Conservation (phyloP, 148 eudicot species). For the Persicaria tinctoria region DNA sequence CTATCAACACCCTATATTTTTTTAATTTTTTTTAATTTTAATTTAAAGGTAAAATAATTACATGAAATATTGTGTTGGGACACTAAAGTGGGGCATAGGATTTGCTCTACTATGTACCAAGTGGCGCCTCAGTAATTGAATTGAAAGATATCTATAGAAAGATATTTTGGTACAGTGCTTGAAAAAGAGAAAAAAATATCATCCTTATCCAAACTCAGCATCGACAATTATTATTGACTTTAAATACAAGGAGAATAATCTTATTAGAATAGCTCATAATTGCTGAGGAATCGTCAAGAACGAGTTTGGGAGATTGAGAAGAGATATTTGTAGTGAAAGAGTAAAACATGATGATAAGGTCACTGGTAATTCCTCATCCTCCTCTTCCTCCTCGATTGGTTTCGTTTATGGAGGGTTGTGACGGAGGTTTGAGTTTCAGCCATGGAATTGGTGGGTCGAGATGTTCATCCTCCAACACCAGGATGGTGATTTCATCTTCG, state of each 20-base stretch:
- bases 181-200: neutral
- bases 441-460: neutral
- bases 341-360: conserved; percentile 23
- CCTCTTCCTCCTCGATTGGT: conserved; percentile 17
- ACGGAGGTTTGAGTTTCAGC: neutral
- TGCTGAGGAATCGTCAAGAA: neutral
- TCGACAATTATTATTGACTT: neutral
- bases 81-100: too few relatives aligned
- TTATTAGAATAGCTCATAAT: neutral
- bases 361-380: conserved; percentile 17
- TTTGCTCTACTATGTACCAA: too few relatives aligned
- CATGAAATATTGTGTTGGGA: too few relatives aligned
- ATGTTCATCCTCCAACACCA: conserved; percentile 15
- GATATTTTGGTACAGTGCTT: neutral
- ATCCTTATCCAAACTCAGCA: conserved; percentile 12
- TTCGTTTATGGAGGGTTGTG: conserved; percentile 15
- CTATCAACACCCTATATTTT: too few relatives aligned
- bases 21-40: too few relatives aligned
- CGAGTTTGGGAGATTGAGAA: neutral
- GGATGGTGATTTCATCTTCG: neutral
- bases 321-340: neutral
- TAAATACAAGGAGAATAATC: neutral
- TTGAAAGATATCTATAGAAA: too few relatives aligned
- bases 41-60: too few relatives aligned
- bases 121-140: too few relatives aligned